A percentile compares a stretch with the other conserved stretches of the same genome.
These are phyloP conservation scores for Hypoxylon fuscum DNA, from an alignment of 495 filamentous ascomycete genomes.

Conservation along the genomic window DNA sequence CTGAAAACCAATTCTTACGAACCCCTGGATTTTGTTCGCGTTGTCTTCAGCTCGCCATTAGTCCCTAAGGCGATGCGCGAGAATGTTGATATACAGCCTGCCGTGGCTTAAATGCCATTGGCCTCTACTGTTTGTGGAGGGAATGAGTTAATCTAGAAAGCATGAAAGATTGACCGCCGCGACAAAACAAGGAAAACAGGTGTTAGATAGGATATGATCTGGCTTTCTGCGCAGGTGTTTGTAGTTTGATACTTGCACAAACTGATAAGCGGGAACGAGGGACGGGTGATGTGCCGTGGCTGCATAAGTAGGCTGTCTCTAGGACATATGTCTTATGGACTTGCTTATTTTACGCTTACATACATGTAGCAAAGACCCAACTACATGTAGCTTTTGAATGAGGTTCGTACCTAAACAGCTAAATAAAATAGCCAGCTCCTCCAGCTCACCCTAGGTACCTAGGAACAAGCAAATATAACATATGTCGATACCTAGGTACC, in stretches of 20 bases:
- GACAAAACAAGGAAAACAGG: not conserved
- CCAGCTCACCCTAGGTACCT: not conserved
- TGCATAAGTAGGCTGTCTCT: constrained; percentile 21
- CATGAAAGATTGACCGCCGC: too few species aligned
- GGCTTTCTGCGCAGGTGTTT: constrained; percentile 1
- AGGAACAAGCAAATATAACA: not conserved
- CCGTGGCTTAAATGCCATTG: too few species aligned
- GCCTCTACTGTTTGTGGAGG: too few species aligned
- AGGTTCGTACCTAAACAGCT: too few species aligned
- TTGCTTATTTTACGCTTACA: too few species aligned
- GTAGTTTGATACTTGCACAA: not conserved
- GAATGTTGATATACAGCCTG: too few species aligned
- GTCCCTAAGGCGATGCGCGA: too few species aligned
- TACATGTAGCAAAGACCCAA: too few species aligned
- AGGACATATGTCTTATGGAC: too few species aligned
- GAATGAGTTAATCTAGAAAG: too few species aligned
- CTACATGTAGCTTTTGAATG: too few species aligned
- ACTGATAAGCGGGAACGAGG: not conserved
- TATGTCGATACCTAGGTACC: not conserved
- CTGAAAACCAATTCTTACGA: constrained; percentile 10
- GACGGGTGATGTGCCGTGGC: constrained; percentile 37
- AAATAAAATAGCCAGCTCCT: constrained; percentile 11
- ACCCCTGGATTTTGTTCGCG: constrained; percentile 18
- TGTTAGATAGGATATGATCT: constrained; percentile 18
- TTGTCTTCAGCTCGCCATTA: constrained; percentile 5